These are phyloP conservation scores for Calocera viscosa DNA, from an alignment of 768 basidiomycete species.

Conservation along the genomic window DNA sequence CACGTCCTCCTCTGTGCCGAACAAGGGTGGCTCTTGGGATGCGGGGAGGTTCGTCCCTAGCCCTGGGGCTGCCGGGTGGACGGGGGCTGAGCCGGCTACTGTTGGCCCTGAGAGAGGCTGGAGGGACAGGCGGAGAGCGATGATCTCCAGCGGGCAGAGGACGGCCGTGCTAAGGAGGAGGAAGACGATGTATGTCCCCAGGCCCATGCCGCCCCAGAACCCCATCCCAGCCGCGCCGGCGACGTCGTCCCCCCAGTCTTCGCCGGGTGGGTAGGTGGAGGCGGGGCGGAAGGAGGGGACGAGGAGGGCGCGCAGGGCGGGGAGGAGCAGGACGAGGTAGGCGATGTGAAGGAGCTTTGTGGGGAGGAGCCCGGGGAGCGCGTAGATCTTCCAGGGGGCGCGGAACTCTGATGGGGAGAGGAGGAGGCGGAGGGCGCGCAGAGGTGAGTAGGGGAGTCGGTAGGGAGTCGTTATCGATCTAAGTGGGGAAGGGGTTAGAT, in stretches of 20 bases:
- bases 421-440: slow-evolving; percentile 51
- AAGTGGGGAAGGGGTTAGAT: slow-evolving; percentile 11
- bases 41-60: slow-evolving; percentile 31
- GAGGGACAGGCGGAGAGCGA: slow-evolving; percentile 63
- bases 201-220: slow-evolving; percentile 39
- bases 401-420: slow-evolving; percentile 71
- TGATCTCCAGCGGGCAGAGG: slow-evolving; percentile 68
- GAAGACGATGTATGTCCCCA: slow-evolving; percentile 23
- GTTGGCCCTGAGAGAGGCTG: slow-evolving; percentile 46
- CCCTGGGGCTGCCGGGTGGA: slow-evolving; percentile 53
- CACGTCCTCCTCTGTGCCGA: slow-evolving; percentile 65
- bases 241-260: slow-evolving; percentile 32
- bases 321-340: slow-evolving; percentile 36
- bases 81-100: slow-evolving; percentile 55
- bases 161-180: slow-evolving; percentile 44
- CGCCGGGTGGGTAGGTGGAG: slow-evolving; percentile 24
- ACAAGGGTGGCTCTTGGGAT: slow-evolving; percentile 43
- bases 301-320: slow-evolving; percentile 40
- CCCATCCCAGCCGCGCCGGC: slow-evolving; percentile 34
- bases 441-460: slow-evolving; percentile 50
- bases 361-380: slow-evolving; percentile 55
- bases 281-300: slow-evolving; percentile 37
- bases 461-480: slow-evolving; percentile 78
- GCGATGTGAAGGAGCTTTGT: slow-evolving; percentile 35
- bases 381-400: slow-evolving; percentile 65